Evolutionary conservation across 2,329 filamentous ascomycete genomes (phyloP).

Genomic region (Diplodia intermedia): DNA sequence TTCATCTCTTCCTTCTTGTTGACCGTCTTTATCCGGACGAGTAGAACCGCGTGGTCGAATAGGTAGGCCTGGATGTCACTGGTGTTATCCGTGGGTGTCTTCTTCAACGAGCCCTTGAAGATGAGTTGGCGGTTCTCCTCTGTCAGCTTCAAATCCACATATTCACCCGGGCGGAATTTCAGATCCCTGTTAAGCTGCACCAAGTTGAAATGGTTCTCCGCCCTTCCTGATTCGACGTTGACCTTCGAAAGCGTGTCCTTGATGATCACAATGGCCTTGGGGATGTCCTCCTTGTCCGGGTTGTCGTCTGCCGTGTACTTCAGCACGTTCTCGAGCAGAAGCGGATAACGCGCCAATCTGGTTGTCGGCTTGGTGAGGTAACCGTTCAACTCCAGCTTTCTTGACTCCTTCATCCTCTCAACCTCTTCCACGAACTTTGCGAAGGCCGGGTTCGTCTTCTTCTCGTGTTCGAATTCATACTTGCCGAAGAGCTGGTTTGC

Average conservation of each 20-base stretch:
- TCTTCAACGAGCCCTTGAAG: slow-evolving; percentile 94
- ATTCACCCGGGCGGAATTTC: slow-evolving; percentile 87
- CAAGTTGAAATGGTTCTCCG: slow-evolving; percentile 96
- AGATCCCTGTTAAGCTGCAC: slow-evolving; percentile 90
- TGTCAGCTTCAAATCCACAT: slow-evolving; percentile 90
- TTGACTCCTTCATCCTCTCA: slow-evolving; percentile 91
- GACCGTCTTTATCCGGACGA: slow-evolving; percentile 88
- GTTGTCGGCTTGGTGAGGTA: slow-evolving; percentile 98
- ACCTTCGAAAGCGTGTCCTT: slow-evolving; percentile 85
- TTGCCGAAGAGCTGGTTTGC: slow-evolving; percentile 96
- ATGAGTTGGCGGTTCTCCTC: slow-evolving; percentile 92
- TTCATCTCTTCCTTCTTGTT: slow-evolving; percentile 95
- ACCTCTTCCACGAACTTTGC: slow-evolving; percentile 94
- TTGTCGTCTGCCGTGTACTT: slow-evolving; percentile 92
- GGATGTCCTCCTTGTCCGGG: slow-evolving; percentile 89
- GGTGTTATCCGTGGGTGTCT: slow-evolving; percentile 80
- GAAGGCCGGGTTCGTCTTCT: slow-evolving; percentile 83
- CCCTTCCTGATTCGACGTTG: slow-evolving; percentile 94
- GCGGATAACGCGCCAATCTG: slow-evolving; percentile 88
- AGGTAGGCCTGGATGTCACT: slow-evolving; percentile 92
- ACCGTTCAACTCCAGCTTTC: slow-evolving; percentile 95
- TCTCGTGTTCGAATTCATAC: slow-evolving; percentile 97
- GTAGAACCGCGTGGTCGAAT: slow-evolving; percentile 92
- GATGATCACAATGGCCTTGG: slow-evolving; percentile 85
- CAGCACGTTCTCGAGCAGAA: slow-evolving; percentile 87